Base-by-base conservation (phyloP, 2,329 filamentous ascomycete genomes). In the Xylaria sp. region DNA sequence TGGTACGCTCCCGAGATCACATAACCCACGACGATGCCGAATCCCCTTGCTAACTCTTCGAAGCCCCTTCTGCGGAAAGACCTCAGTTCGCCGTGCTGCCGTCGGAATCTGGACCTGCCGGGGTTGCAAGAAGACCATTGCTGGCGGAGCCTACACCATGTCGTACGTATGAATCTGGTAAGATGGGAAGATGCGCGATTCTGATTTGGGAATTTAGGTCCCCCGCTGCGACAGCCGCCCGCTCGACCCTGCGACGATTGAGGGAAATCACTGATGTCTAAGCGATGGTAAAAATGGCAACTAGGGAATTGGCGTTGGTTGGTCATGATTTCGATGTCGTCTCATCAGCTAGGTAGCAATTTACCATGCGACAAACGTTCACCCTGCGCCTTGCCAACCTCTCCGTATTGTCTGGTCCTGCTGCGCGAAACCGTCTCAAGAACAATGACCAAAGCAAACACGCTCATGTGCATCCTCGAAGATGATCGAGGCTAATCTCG, bases 71-170 rank as follows among this genome's bases (percentile, higher is more conserved):
- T 97, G 93, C 88, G 94, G 94, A 79, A 98, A 98, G 90, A 90
- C 88, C 80, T 91, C 90, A 75, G 93, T 97, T 78, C 63, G 65
- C 33, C 93, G 94, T 78, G 86, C 92, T 78, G 89, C 92, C 68
- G 91, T 94, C 74, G 93, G 93, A 76, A 97, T 97, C 87, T 97
- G 94, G 94, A 87, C 94, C 82, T 99, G 95, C 91, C 90, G 88
- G 82, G 87, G 90, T 65, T 98, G 95, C 90, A 89, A 91, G 81
- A 97, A 97, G 90, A 92, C 89, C 77, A 87, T 94, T 73, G 94
- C 92, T 75, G 92, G 92, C 81, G 92, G 94, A 83, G 95, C 94
- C 77, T 98, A 96, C 87, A 90, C 88, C 75, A 90, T 98, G 80
- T 90, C 95, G 94, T 97, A 92, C 84, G 93, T 95, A 57, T 53